A percentile compares a stretch with the other conserved stretches of the same genome.
Conservation (phyloP, 345 rosid species). For the rapeseed (Brassica napus) region Da-Ae NC_063446.1:18966001-18966500, state of each 20-base stretch:
- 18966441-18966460: too few relatives aligned
- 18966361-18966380: neutral
- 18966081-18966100: constrained; percentile 18
- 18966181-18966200: constrained; percentile 4
- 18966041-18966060: neutral
- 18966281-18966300: neutral
- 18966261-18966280: neutral
- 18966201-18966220: neutral
- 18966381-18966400: neutral
- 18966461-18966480: too few relatives aligned
- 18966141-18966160: constrained; percentile 29
- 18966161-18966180: neutral
- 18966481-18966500: too few relatives aligned
- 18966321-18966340: neutral
- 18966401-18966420: too few relatives aligned
- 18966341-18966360: neutral
- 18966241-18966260: neutral
- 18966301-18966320: neutral
- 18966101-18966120: neutral
- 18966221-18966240: neutral
- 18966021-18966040: constrained; percentile 26
- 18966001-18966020: neutral
- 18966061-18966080: neutral
- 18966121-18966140: neutral
- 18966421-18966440: too few relatives aligned